Conservation (phyloP, 2,329 filamentous ascomycete genomes). For the Pseudogymnoascus sp. region DNA sequence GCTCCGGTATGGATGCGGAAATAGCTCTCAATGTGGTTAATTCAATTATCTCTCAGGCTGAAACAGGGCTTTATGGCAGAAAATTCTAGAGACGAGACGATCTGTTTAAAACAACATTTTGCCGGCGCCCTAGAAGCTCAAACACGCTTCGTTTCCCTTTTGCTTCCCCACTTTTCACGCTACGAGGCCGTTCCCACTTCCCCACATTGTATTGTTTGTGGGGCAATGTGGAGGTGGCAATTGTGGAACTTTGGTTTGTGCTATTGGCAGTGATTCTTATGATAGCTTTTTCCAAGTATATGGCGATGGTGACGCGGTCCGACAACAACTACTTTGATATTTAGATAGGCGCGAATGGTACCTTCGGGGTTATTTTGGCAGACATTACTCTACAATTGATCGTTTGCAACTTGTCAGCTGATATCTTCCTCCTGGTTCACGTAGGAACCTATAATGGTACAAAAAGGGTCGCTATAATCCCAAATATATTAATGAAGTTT, state of each 20-base stretch:
- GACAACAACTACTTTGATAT: background rate
- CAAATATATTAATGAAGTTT: slow-evolving; percentile 5
- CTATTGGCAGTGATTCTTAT: background rate
- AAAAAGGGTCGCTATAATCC: background rate
- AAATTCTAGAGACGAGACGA: background rate
- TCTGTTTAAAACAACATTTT: slow-evolving; percentile 2
- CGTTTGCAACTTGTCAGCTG: background rate
- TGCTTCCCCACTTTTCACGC: background rate
- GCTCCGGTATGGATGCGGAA: background rate
- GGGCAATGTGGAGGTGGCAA: background rate
- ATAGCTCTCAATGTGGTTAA: background rate
- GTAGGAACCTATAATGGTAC: no score
- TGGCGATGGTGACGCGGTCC: background rate
- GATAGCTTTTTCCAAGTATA: background rate
- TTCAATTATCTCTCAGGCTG: background rate
- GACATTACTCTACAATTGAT: background rate
- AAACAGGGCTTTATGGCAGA: background rate
- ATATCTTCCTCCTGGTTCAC: background rate
- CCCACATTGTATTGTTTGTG: slow-evolving; percentile 1
- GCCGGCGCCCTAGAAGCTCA: background rate
- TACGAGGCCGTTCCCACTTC: background rate
- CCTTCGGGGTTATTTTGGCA: background rate
- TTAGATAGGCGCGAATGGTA: background rate
- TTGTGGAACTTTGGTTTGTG: background rate
- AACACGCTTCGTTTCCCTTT: background rate